phyloP scores from a whole-genome alignment of 768 basidiomycete species.

The Auricularia sp. region DNA sequence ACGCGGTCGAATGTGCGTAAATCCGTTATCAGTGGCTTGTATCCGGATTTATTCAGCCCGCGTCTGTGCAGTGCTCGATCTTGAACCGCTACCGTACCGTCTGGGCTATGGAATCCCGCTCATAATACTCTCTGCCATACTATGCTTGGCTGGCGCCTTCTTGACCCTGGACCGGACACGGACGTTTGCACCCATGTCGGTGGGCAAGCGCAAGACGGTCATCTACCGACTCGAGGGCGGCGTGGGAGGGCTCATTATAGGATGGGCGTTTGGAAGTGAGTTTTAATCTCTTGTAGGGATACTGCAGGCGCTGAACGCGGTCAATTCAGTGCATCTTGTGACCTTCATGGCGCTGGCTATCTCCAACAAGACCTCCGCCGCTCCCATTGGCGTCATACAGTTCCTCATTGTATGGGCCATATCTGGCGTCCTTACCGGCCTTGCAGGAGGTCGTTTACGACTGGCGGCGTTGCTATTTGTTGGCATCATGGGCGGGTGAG shows the following conservation, averaged over 20 bases:
- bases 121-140: conserved; percentile 43
- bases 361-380: conserved; percentile 36
- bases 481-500: conserved; percentile 47
- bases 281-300: conserved; percentile 1
- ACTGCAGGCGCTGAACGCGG: neutral
- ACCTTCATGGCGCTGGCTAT: conserved; percentile 53
- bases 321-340: conserved; percentile 38
- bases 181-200: conserved; percentile 40
- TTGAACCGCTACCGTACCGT: conserved; percentile 24
- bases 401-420: conserved; percentile 55
- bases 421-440: conserved; percentile 34
- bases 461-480: conserved; percentile 38
- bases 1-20: too few species aligned
- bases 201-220: conserved; percentile 19
- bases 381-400: conserved; percentile 34
- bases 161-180: conserved; percentile 60
- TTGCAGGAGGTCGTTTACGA: conserved; percentile 46
- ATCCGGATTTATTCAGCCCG: neutral
- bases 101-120: conserved; percentile 53
- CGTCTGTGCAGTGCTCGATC: neutral
- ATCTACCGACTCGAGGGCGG: conserved; percentile 46
- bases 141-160: conserved; percentile 62
- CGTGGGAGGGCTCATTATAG: conserved; percentile 47
- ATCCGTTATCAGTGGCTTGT: neutral
- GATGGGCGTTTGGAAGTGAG: conserved; percentile 52